phyloP scores from a whole-genome alignment of 257 asterid genomes.

The Asclepias syriaca region DNA sequence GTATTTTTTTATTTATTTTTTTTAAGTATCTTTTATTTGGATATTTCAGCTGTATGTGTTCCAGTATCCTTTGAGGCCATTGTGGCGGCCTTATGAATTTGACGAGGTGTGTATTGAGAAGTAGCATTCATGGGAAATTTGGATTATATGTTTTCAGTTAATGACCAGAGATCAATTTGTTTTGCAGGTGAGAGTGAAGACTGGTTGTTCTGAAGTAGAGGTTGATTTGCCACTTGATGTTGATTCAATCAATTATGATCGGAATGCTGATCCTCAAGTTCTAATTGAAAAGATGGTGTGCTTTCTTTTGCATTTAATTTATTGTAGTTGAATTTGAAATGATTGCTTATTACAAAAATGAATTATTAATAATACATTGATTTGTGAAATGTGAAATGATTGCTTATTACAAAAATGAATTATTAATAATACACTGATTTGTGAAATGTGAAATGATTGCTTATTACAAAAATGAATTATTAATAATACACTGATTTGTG shows the following conservation, averaged over 20 bases:
- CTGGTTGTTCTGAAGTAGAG: conserved; percentile 53
- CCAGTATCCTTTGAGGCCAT: conserved; percentile 75
- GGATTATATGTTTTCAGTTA: not conserved
- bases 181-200: conserved; percentile 75
- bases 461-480: not conserved
- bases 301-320: not conserved
- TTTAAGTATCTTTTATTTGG: not conserved
- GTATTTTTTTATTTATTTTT: not conserved
- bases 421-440: not conserved
- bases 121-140: not conserved
- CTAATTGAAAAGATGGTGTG: conserved; percentile 57
- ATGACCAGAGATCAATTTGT: not conserved
- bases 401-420: not conserved
- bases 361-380: not conserved
- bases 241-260: conserved; percentile 59
- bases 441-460: not conserved
- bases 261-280: conserved; percentile 33
- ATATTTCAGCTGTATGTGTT: conserved; percentile 51
- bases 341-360: not conserved
- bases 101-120: conserved; percentile 25
- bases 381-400: not conserved
- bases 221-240: conserved; percentile 65
- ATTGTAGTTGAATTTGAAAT: not conserved
- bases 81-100: conserved; percentile 85
- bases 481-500: not conserved